Evolutionary conservation across 805 yeast genomes (phyloP), one percentile per base, ranked within the genome.

Genomic region (Saccharomycopsis oosterbeekiorum): DNA sequence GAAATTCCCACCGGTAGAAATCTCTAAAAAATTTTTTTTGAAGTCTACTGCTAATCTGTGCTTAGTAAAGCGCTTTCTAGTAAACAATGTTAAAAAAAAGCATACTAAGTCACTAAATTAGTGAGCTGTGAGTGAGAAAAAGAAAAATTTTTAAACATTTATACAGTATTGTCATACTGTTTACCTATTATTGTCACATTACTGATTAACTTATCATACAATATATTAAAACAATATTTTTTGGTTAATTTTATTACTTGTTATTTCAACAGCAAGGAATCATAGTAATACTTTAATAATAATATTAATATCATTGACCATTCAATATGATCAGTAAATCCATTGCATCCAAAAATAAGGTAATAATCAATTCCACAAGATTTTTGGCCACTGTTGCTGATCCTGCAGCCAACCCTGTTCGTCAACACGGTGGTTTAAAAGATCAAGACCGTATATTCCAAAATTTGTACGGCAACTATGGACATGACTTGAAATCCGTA

Each of bases 361-460:
- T 15, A 41, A 10, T 59, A 50, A 43, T 62, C 55, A 60, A 58
- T 42, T 60, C 63, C 36, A 59, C 62, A 11, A 47, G 53, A 47
- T 47, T 34, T 21, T 63, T 63, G 58, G 75, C 76, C 19, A 70
- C 76, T 1, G 82, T 81, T 50, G 76, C 83, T 53, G 74, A 70
- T 56, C 79, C 81, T 51, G 80, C 78, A 62, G 75, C 78, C 57
- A 77, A 72, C 65, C 83, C 84, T 29, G 76, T 78, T 70, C 72
- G 86, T 63, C 74, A 76, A 51, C 81, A 84, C 69, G 96, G 96
- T 39, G 93, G 92, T 12, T 80, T 89, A 66, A 80, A 80, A 67
- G 96, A 89, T 75, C 84, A 81, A 72, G 96, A 89, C 75, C 83
- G 96, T 69, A 89, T 89, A 67, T 89, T 89, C 75, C 96, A 89